phyloP scores from a whole-genome alignment of 148 eudicot genomes.

The Chenopodium suecicum region DNA sequence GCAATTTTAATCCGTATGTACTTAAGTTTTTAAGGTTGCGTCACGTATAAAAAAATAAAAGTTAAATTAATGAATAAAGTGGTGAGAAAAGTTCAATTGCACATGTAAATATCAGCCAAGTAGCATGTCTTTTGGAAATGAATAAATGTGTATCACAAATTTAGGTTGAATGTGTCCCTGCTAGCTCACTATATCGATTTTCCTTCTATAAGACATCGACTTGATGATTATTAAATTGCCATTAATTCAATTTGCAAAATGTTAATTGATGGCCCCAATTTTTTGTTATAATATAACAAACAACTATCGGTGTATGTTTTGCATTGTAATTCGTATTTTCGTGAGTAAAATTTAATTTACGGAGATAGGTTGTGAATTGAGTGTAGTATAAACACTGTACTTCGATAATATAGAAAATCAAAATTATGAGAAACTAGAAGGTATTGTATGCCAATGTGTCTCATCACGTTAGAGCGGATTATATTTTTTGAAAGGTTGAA shows the following conservation, averaged over 20 bases:
- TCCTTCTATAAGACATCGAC: not conserved
- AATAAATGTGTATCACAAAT: not conserved
- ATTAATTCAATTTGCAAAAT: not conserved
- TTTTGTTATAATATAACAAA: too few species aligned
- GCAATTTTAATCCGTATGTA: too few species aligned
- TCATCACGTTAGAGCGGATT: too few species aligned
- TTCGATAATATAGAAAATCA: too few species aligned
- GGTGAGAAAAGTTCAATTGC: not conserved
- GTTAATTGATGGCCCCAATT: not conserved
- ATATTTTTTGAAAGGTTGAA: too few species aligned
- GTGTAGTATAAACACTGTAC: too few species aligned
- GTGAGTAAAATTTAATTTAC: too few species aligned
- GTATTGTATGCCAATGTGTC: too few species aligned
- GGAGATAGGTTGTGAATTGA: too few species aligned
- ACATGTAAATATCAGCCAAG: slow-evolving; percentile 10
- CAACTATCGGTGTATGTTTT: too few species aligned
- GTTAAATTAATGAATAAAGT: not conserved
- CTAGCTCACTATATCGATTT: not conserved
- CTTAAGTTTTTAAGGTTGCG: not conserved
- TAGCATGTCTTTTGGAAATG: not conserved
- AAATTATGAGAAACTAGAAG: too few species aligned
- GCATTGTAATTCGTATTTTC: too few species aligned
- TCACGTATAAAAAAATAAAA: not conserved
- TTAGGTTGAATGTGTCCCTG: not conserved
- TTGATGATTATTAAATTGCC: not conserved